These are phyloP conservation scores for Lodderomyces metapsilosis DNA, from an alignment of 1,139 yeast species.

Conservation along the genomic window DNA sequence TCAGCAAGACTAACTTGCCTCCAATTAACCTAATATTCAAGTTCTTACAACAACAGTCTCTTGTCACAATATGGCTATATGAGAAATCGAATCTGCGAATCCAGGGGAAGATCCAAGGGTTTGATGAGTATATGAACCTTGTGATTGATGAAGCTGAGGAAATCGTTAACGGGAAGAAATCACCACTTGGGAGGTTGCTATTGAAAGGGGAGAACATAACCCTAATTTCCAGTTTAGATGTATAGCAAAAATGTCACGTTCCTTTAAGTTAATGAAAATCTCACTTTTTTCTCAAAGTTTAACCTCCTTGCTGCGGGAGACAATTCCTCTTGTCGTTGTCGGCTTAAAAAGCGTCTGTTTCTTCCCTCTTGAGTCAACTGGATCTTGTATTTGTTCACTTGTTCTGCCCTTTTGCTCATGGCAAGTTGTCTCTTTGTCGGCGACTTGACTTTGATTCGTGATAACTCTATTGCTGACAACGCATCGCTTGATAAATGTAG, in stretches of 20 bases:
- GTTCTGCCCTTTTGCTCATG: conserved; percentile 26
- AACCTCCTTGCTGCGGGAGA: conserved; percentile 8
- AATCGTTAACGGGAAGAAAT: conserved; percentile 45
- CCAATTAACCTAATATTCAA: conserved; percentile 91
- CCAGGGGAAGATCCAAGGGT: conserved; percentile 85
- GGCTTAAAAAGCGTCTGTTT: conserved; percentile 19
- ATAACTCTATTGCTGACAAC: conserved; percentile 10
- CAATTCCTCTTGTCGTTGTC: conserved; percentile 16
- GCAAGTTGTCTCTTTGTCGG: conserved; percentile 18
- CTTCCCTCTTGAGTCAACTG: conserved; percentile 24
- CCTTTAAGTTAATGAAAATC: neutral
- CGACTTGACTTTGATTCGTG: conserved; percentile 13
- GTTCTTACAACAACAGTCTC: conserved; percentile 76
- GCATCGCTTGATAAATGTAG: conserved; percentile 9
- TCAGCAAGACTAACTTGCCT: conserved; percentile 58
- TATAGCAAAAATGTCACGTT: conserved; percentile 15
- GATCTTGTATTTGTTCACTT: conserved; percentile 28
- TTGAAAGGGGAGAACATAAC: conserved; percentile 95
- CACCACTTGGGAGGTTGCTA: conserved; percentile 54
- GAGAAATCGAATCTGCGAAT: conserved; percentile 80
- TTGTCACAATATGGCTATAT: conserved; percentile 82
- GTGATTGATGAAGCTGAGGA: conserved; percentile 91
- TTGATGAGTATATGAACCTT: conserved; percentile 96
- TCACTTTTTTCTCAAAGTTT: conserved; percentile 7
- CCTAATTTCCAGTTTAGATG: conserved; percentile 60